A percentile compares a stretch with the other conserved stretches of the same genome.
phyloP scores from a whole-genome alignment of 257 asterid genomes.

The Forsythia suspensa region DNA sequence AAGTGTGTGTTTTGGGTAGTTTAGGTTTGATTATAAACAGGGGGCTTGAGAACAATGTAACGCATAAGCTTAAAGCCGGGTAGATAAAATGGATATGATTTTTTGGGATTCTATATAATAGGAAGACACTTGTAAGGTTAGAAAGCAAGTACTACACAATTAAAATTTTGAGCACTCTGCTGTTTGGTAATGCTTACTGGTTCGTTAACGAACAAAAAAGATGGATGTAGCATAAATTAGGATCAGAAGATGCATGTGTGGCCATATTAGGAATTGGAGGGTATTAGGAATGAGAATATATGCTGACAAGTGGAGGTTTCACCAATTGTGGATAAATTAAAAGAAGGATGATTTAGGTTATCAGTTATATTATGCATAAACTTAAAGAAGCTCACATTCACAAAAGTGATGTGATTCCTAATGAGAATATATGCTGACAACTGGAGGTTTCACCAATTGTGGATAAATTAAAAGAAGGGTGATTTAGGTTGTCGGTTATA shows the following conservation, averaged over 20 bases:
- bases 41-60: not conserved
- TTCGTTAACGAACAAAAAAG: not conserved
- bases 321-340: not conserved
- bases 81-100: not conserved
- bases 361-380: not conserved
- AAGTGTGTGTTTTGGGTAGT: not conserved
- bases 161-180: not conserved
- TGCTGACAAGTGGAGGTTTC: not conserved
- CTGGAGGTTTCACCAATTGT: not conserved
- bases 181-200: not conserved
- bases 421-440: not conserved
- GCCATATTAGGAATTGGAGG: not conserved
- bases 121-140: not conserved
- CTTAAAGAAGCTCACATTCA: no score
- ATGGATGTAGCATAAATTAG: not conserved
- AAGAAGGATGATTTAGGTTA: not conserved
- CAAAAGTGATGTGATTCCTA: no score
- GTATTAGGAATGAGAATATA: not conserved
- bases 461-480: not conserved
- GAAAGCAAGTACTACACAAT: not conserved
- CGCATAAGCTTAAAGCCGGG: not conserved
- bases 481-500: not conserved
- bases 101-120: not conserved
- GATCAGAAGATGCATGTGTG: not conserved
- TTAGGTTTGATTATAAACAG: not conserved